Evolutionary conservation across 2,329 filamentous ascomycete genomes (phyloP).

Genomic region (Amylocarpus encephaloides): DNA sequence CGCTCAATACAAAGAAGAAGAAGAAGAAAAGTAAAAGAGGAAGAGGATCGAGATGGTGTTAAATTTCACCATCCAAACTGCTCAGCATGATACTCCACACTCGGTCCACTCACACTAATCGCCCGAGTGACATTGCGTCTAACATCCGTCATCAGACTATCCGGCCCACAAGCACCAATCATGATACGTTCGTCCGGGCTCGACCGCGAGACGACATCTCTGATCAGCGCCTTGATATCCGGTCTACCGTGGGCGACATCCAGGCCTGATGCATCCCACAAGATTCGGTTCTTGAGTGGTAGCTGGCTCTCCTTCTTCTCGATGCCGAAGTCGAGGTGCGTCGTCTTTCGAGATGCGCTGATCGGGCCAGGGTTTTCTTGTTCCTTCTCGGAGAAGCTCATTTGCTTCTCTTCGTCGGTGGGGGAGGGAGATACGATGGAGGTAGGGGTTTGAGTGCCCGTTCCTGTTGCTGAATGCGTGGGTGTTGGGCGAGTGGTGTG

Average conservation of each 20-base stretch:
- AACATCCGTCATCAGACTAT: conserved; percentile 39
- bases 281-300: neutral
- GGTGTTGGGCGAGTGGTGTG: conserved; percentile 24
- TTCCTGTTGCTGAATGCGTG: neutral
- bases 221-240: conserved; percentile 36
- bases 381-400: neutral
- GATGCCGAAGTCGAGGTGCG: neutral
- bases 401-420: conserved; percentile 12
- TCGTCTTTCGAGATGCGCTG: neutral
- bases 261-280: conserved; percentile 9
- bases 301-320: conserved; percentile 6
- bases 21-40: no score
- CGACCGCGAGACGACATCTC: conserved; percentile 33
- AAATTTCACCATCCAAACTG: conserved; percentile 24
- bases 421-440: neutral
- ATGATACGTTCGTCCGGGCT: conserved; percentile 35
- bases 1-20: no score
- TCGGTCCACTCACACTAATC: conserved; percentile 40
- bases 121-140: conserved; percentile 39
- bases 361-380: neutral
- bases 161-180: conserved; percentile 44
- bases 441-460: neutral
- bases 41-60: neutral
- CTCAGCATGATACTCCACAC: conserved; percentile 46
- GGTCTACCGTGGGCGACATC: conserved; percentile 34